Evolutionary conservation across 805 yeast species (phyloP), one percentile per base, ranked within the genome.

Genomic region (Yarrowia hollandica): DNA sequence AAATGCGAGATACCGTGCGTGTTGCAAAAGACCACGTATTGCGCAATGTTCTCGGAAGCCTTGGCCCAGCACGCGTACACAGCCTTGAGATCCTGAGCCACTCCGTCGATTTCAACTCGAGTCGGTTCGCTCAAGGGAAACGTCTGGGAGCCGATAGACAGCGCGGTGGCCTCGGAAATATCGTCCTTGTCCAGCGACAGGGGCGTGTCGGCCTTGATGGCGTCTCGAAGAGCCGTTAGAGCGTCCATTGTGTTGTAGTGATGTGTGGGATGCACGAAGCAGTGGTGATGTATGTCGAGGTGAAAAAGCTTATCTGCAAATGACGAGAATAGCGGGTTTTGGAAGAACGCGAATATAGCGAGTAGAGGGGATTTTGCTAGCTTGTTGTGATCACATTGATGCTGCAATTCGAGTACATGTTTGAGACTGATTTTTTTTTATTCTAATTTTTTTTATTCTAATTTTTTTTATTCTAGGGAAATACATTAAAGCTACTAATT

Each of bases 61-160:
- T 83, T 83, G 23, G 83, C 63, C 94, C 96, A 92, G 64, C 94
- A 86, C 66, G 88, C 89, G 34, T 82, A 77, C 2, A 87, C 82
- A 0, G 88, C 82, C 62, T 81, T 76, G 60, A 90, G 74, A 14
- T 78, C 35, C 44, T 52, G 58, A 4, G 39, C n/a, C 16, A 28
- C 48, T 28, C 57, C 39, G 44, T 58, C 34, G 9, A 52, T 52
- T 23, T 23, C 44, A 23, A 52, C 58, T 14, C 44, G 44, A 11
- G 58, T 52, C 26, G 18, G 18, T 14, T 34, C 35, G 44, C 26
- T 19, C 19, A 52, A 18, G 10, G 58, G 26, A 6, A 52, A 52
- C 11, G 33, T 26, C 44, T 25, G 34, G 10, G 33, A 16, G 35
- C 44, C 58, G 26, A 52, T 35, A n/a, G 44, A 8, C 11, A 52